Base-by-base conservation (phyloP, 768 basidiomycete species). In the Lactarius psammicola region DNA sequence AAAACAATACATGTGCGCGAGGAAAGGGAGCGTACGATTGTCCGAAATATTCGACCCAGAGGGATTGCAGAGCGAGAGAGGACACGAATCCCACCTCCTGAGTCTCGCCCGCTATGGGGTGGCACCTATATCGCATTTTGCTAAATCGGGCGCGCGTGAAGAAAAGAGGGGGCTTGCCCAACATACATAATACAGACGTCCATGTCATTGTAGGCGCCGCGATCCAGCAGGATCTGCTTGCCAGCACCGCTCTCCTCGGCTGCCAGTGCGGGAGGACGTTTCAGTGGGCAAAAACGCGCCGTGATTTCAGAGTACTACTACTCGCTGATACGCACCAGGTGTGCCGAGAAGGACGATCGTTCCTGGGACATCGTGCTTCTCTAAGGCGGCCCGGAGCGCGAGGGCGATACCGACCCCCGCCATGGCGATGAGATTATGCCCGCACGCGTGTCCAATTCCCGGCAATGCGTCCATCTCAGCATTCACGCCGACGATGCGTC, bases 361-460 rank as follows among this genome's bases (percentile, higher is more conserved):
- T 8, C 89, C 91, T 34, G 85, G 71, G 53, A 88, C 78, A 70
- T 84, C 77, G 73, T 87, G 84, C 60, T 81, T 78, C 75, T 85
- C 78, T 67, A 93, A 73, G 31, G 87, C 90, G 59, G 85, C 81
- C 73, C 87, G 88, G 60, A 92, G 80, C 38, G 88, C 88, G 62
- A 94, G 75, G 34, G 90, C 90, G 53, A 87, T 78, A 42, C 87
- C 92, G 38, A 90, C 85, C 46, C 90, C 91, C 68, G 85, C 84
- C 70, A 87, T 83, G 55, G 91, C 91, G 69, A 92, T 92, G 68
- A 94, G 80, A 74, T 93, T 92, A 75, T 94, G 91, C 0, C 91
- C 91, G 72, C 91, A 93, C 0, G 84, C 89, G 73, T 85, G 84
- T 4, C 83, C 84, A 59, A 85, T 79, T 42, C 78, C 74, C n/a